Conservation (phyloP, 2,329 filamentous ascomycete genomes). For the Trichoderma afroharzianum region DNA sequence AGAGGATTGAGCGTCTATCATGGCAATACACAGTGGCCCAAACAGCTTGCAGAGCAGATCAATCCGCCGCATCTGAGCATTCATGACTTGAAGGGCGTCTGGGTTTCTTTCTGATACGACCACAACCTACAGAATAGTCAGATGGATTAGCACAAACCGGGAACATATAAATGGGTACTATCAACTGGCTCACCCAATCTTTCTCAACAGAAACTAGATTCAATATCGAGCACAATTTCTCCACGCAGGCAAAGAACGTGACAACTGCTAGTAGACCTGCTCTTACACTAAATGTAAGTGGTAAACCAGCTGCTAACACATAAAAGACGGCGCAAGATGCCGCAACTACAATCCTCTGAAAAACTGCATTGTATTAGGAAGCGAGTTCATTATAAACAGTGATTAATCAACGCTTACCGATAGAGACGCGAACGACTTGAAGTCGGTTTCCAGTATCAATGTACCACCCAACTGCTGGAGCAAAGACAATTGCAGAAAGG, state of each 20-base stretch:
- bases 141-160: neutral
- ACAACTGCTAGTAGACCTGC: neutral
- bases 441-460: conserved; percentile 57
- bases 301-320: conserved; percentile 19
- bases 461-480: conserved; percentile 53
- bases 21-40: conserved; percentile 52
- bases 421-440: conserved; percentile 48
- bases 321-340: conserved; percentile 46
- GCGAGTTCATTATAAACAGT: neutral
- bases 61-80: conserved; percentile 60
- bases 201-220: conserved; percentile 68
- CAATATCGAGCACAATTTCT: conserved; percentile 62
- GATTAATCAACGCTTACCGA: conserved; percentile 27
- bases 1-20: conserved; percentile 48
- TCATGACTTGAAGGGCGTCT: conserved; percentile 36
- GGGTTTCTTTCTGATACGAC: conserved; percentile 24
- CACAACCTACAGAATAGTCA: conserved; percentile 25
- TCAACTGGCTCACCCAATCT: conserved; percentile 55
- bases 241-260: conserved; percentile 56
- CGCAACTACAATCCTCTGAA: conserved; percentile 43
- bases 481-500: conserved; percentile 54
- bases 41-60: conserved; percentile 58
- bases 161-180: neutral
- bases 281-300: neutral
- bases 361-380: conserved; percentile 23